Evolutionary conservation across 108 stramenopile species (phyloP), one percentile per base, ranked within the genome.

Genomic region (Skeletonema potamos): DNA sequence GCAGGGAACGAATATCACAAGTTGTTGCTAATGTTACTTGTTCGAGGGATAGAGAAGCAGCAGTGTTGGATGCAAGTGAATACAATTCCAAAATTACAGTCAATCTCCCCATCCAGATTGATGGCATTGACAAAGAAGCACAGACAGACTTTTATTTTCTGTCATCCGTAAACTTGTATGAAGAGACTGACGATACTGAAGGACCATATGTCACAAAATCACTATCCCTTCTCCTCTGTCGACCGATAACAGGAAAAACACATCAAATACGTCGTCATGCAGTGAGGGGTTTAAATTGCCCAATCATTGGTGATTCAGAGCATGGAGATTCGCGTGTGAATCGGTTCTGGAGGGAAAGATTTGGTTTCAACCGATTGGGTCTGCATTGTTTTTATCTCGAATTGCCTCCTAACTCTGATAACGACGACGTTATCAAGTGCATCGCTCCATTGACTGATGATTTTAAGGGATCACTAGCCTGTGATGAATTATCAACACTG

Each of bases 271-370:
- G 84, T 10, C 59, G 68, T 18, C 84, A 85, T 44, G 12, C 74
- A 27, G 26, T 24, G 11, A 84, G 84, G 61, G 84, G 85, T 12
- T 33, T 84, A 18, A 41, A 66, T 1, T 44, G 68, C 39, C 84
- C 84, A 27, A 70, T 91, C 61, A 77, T 91, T 66, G 91, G 91
- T 22, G 91, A 92, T 81, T 66, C 84, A n/a, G 73, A 85, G 44
- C 91, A 89, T 65, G 91, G 91, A 17, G 86, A 87, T 55, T 84
- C 84, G 18, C 66, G 74, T 30, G 76, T 85, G 44, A 91, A 89
- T 82, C 80, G 90, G 27, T 86, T 74, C 65, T 91, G 90, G 90
- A 85, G 86, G 51, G 46, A 82, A 27, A 78, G 71, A 7, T 64
- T 83, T 18, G 81, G 76, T 6, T 65, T 85, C 39, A 65, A 86